Evolutionary conservation across 1,284 basidiomycete genomes (phyloP).

Genomic region (Pterula multifida): DNA sequence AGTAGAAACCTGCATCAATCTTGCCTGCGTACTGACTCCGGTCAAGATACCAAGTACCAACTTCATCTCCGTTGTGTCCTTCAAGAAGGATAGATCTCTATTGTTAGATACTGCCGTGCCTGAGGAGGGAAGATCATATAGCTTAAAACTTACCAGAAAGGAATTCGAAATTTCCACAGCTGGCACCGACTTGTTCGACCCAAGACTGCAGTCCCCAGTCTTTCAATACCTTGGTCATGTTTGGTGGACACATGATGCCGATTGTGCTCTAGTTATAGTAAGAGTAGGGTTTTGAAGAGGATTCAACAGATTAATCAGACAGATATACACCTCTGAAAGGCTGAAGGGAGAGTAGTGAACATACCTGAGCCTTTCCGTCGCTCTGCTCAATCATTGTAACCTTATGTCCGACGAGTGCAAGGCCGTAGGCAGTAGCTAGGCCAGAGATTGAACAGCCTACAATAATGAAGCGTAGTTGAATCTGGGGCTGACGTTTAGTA

Average conservation of each 20-base stretch:
- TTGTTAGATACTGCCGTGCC: not conserved
- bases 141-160: conserved; percentile 2
- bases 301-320: not conserved
- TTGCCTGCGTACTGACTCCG: not conserved
- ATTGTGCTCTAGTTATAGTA: not conserved
- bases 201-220: conserved; percentile 29
- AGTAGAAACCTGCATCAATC: not conserved
- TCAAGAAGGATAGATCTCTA: not conserved
- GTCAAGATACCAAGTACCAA: not conserved
- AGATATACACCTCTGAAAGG: no score
- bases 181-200: conserved; percentile 19
- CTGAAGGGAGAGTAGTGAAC: no score
- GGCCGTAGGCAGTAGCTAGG: conserved; percentile 28
- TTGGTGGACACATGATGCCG: conserved; percentile 23
- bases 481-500: not conserved
- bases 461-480: conserved; percentile 15
- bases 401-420: conserved; percentile 28
- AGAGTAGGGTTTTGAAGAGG: conserved; percentile 11
- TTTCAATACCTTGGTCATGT: conserved; percentile 31
- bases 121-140: not conserved
- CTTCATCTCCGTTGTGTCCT: not conserved
- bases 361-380: not conserved
- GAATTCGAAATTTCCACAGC: conserved; percentile 20
- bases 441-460: conserved; percentile 31
- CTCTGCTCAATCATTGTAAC: conserved; percentile 27